Conservation (phyloP, 2,329 filamentous ascomycete species). For the Myriangium duriaei region DNA sequence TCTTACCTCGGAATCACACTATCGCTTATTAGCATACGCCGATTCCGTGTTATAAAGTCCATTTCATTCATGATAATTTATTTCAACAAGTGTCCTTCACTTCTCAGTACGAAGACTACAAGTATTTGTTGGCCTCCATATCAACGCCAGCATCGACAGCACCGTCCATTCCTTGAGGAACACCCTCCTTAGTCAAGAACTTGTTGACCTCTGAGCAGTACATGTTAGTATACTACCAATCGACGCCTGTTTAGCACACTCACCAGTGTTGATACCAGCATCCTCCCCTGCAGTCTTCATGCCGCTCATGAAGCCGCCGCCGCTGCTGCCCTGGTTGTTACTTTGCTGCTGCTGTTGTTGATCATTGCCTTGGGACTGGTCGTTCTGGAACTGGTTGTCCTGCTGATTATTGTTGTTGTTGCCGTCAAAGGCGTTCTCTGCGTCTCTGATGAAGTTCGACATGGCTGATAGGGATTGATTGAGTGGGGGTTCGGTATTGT, state of each 20-base stretch:
- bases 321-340: constrained; percentile 1
- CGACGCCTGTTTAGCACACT: too few species aligned
- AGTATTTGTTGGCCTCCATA: constrained; percentile 13
- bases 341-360: constrained; percentile 7
- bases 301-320: constrained; percentile 11
- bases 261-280: constrained; percentile 13
- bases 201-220: constrained; percentile 12
- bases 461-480: constrained; percentile 1
- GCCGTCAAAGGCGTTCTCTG: constrained; percentile 6
- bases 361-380: constrained; percentile 2
- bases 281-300: constrained; percentile 11
- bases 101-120: constrained; percentile 6
- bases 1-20: too few species aligned
- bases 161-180: constrained; percentile 12
- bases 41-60: too few species aligned
- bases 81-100: too few species aligned
- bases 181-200: constrained; percentile 15
- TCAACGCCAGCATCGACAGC: constrained; percentile 12
- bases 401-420: constrained; percentile 8
- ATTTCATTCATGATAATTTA: too few species aligned
- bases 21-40: too few species aligned
- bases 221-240: too few species aligned
- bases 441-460: constrained; percentile 8
- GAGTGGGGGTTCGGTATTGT: too few species aligned
- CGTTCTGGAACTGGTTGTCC: not conserved